Evolutionary conservation across 140 eudicot genomes (phyloP).

Genomic region (Ambrosia hybrid): DNA sequence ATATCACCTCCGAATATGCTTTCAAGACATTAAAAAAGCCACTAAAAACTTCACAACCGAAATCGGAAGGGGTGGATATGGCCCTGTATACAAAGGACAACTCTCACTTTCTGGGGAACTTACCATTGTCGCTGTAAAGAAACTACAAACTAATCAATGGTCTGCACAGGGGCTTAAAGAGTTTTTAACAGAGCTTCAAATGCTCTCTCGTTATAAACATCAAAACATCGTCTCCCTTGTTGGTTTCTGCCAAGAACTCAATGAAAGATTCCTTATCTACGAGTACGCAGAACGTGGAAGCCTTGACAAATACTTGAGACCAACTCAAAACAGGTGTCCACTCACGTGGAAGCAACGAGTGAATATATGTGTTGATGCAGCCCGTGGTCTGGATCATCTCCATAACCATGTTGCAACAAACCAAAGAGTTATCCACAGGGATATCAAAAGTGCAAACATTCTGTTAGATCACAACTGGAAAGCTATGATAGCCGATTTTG

Average conservation of each 20-base stretch:
- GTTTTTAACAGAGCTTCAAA: neutral
- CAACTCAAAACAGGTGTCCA: too few relatives aligned
- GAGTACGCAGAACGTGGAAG: too few relatives aligned
- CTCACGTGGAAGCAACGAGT: conserved; percentile 5
- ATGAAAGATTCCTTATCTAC: too few relatives aligned
- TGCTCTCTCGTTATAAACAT: conserved; percentile 3
- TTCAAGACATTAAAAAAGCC: neutral
- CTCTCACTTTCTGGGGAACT: neutral
- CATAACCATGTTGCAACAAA: too few relatives aligned
- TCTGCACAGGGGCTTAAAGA: conserved; percentile 12
- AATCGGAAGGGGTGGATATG: neutral
- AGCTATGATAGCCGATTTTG: conserved; percentile 15
- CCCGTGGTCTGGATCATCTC: conserved; percentile 14
- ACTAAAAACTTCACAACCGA: neutral
- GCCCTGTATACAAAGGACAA: neutral
- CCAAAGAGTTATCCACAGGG: too few relatives aligned
- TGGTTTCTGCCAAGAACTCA: conserved; percentile 7
- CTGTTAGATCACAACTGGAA: neutral
- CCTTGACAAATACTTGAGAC: too few relatives aligned
- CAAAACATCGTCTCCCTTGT: neutral
- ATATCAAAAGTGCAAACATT: too few relatives aligned
- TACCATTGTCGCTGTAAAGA: neutral
- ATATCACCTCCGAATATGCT: neutral
- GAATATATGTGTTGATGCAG: neutral
- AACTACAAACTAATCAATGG: neutral